These are phyloP conservation scores for Phialophora chinensis DNA, from an alignment of 2,329 filamentous ascomycete species.

Conservation along the genomic window DNA sequence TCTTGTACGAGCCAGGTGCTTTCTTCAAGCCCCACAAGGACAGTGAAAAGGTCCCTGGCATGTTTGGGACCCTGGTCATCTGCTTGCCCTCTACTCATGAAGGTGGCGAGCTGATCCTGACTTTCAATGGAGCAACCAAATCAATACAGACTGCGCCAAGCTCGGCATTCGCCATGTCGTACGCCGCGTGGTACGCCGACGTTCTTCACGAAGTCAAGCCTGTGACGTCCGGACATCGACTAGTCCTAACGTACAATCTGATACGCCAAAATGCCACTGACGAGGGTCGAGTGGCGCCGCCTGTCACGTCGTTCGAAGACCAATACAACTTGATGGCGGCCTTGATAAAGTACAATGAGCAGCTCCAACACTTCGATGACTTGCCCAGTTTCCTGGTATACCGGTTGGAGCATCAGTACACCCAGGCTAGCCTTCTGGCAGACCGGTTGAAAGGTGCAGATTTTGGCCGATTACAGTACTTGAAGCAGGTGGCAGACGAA, in stretches of 20 bases:
- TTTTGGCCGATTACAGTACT: conserved; percentile 25
- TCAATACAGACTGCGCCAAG: conserved; percentile 42
- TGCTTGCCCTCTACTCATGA: conserved; percentile 56
- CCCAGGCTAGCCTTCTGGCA: conserved; percentile 36
- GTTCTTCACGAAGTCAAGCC: conserved; percentile 59
- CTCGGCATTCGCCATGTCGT: conserved; percentile 42
- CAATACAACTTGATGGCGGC: conserved; percentile 1
- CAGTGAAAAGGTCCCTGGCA: conserved; percentile 55
- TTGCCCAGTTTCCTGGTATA: conserved; percentile 36
- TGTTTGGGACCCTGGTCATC: conserved; percentile 60
- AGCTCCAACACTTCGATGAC: not conserved
- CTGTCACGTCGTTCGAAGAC: not conserved
- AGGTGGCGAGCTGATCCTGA: conserved; percentile 55
- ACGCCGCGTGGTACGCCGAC: conserved; percentile 57
- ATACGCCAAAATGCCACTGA: conserved; percentile 40
- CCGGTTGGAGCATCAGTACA: conserved; percentile 41
- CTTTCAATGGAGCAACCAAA: conserved; percentile 46
- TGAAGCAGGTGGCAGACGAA: conserved; percentile 35
- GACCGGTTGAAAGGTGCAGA: conserved; percentile 40
- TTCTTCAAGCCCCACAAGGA: conserved; percentile 58
- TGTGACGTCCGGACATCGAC: conserved; percentile 56
- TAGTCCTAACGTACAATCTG: conserved; percentile 62
- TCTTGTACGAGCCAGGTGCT: conserved; percentile 58
- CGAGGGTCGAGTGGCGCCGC: not conserved
- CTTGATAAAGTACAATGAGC: conserved; percentile 11